Percentiles rank a stretch among this genome's conserved stretches.
Conservation (phyloP, 1,284 basidiomycete genomes). For the Apiotrichum porosum region DNA sequence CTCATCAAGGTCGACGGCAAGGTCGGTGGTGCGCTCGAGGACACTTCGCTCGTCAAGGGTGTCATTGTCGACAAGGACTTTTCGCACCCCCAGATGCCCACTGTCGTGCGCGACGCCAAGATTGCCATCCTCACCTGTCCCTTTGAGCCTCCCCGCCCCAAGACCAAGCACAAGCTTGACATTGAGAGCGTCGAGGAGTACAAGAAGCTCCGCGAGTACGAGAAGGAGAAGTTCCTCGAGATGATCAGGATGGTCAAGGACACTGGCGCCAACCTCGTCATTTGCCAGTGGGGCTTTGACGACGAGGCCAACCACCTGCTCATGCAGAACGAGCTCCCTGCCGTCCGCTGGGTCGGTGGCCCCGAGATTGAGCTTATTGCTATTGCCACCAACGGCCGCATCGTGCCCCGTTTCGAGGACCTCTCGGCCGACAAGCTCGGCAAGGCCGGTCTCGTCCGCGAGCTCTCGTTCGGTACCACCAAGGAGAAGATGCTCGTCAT, state of each 20-base stretch:
- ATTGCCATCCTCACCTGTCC: slow-evolving; percentile 97
- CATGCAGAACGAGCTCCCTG: slow-evolving; percentile 95
- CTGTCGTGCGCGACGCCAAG: slow-evolving; percentile 76
- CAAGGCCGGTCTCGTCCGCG: slow-evolving; percentile 84
- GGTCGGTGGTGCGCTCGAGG: slow-evolving; percentile 92
- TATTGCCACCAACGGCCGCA: slow-evolving; percentile 96
- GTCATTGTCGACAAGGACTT: slow-evolving; percentile 99
- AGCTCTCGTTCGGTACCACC: slow-evolving; percentile 93
- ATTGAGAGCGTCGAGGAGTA: slow-evolving; percentile 98
- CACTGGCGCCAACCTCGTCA: slow-evolving; percentile 96
- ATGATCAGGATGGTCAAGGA: slow-evolving; percentile 97
- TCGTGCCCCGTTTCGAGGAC: slow-evolving; percentile 97
- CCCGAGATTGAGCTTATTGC: slow-evolving; percentile 99
- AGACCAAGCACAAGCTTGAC: slow-evolving; percentile 99
- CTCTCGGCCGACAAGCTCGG: slow-evolving; percentile 87
- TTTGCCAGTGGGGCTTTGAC: slow-evolving; percentile 99
- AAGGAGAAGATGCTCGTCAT: slow-evolving; percentile 99
- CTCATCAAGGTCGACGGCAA: slow-evolving; percentile 99
- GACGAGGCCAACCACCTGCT: slow-evolving; percentile 98
- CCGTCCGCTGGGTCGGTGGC: slow-evolving; percentile 98
- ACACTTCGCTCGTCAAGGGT: slow-evolving; percentile 74
- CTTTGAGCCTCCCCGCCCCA: slow-evolving; percentile 96
- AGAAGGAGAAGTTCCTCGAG: slow-evolving; percentile 89
- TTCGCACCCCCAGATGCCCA: slow-evolving; percentile 98
- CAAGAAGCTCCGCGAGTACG: slow-evolving; percentile 89